These are phyloP conservation scores for Vitis hybrid DNA, from an alignment of 177 flowering plant species.

Conservation along the genomic window DNA sequence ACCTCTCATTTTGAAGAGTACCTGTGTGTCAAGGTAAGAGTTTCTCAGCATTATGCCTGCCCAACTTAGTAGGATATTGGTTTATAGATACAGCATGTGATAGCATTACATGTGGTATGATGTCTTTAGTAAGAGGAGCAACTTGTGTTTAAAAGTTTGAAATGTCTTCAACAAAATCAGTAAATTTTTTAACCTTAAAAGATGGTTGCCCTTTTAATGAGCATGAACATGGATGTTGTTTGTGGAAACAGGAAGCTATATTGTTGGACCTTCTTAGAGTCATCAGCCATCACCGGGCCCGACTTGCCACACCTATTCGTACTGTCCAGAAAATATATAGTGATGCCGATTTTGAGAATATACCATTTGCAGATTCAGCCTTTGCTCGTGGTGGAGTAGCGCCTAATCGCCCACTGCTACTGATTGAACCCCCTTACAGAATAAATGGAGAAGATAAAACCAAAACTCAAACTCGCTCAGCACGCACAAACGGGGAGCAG, in stretches of 20 bases:
- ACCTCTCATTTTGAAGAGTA: conserved; percentile 85
- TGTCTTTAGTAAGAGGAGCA: too few species aligned
- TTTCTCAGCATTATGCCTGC: not conserved
- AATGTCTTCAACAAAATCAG: not conserved
- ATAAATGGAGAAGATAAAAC: conserved; percentile 72
- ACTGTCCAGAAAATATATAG: conserved; percentile 76
- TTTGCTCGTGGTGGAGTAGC: conserved; percentile 40
- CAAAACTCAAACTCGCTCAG: conserved; percentile 51
- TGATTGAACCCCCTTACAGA: conserved; percentile 73
- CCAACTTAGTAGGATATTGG: not conserved
- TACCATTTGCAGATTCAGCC: conserved; percentile 59
- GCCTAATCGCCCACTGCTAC: conserved; percentile 54
- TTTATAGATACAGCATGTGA: too few species aligned
- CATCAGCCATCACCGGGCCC: conserved; percentile 93
- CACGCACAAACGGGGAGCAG: conserved; percentile 45
- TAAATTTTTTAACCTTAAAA: not conserved
- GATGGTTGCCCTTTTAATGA: not conserved
- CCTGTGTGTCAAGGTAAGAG: conserved; percentile 76
- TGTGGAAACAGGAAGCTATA: conserved; percentile 72
- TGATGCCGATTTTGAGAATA: conserved; percentile 69
- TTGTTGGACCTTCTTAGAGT: conserved; percentile 92
- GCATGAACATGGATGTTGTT: conserved; percentile 6
- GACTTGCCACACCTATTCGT: conserved; percentile 94
- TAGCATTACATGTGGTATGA: too few species aligned
- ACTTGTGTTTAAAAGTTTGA: not conserved